Evolutionary conservation across 2,329 filamentous ascomycete genomes (phyloP).

Genomic region (Sphaerulina populicola): DNA sequence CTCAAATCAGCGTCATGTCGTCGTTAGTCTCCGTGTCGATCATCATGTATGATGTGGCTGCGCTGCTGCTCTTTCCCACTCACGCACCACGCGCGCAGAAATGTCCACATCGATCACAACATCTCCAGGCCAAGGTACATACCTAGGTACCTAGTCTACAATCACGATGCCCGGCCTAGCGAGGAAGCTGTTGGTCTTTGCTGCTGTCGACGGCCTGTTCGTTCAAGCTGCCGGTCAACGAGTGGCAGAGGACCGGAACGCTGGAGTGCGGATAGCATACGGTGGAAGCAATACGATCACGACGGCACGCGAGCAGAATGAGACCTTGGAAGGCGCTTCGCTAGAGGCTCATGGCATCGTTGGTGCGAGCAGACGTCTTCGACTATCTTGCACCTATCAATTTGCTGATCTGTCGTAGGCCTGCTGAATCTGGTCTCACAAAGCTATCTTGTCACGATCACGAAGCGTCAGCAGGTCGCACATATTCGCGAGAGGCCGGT

Average conservation of each 20-base stretch:
- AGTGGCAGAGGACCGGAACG: slow-evolving; percentile 23
- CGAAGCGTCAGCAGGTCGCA: slow-evolving; percentile 77
- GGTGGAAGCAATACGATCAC: slow-evolving; percentile 46
- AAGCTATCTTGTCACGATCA: slow-evolving; percentile 81
- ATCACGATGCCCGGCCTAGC: slow-evolving; percentile 62
- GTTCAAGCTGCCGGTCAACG: slow-evolving; percentile 60
- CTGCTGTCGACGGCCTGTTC: slow-evolving; percentile 72
- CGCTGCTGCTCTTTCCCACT: not conserved
- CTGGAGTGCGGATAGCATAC: slow-evolving; percentile 15
- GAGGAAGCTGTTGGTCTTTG: slow-evolving; percentile 66
- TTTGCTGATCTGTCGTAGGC: slow-evolving; percentile 46
- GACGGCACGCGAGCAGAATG: slow-evolving; percentile 34
- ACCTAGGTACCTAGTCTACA: not conserved
- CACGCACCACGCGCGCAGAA: not conserved
- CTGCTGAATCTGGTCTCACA: slow-evolving; percentile 72
- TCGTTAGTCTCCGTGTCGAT: not conserved
- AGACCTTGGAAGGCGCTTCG: slow-evolving; percentile 32
- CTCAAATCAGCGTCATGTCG: not conserved
- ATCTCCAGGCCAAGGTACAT: not conserved
- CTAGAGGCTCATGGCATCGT: slow-evolving; percentile 48
- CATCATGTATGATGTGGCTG: not conserved
- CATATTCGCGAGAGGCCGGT: slow-evolving; percentile 73
- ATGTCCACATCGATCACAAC: not conserved
- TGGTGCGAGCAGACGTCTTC: slow-evolving; percentile 39
- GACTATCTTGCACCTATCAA: not conserved